A percentile compares a stretch with the other conserved stretches of the same genome.
These are phyloP conservation scores for Eucalyptus pauciflora DNA, from an alignment of 345 rosid genomes.

Conservation along the genomic window DNA sequence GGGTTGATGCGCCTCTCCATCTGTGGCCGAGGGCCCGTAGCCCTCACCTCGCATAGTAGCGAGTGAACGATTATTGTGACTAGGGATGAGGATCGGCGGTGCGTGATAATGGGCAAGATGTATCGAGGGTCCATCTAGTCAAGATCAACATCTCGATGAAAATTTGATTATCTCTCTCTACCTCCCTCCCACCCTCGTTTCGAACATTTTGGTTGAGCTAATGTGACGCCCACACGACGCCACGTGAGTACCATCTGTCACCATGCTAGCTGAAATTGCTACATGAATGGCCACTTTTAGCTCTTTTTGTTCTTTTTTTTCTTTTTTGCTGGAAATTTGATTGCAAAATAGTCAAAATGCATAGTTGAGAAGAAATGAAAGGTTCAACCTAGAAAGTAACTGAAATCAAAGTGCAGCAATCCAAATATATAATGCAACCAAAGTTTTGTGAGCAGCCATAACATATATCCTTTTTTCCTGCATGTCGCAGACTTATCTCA, in stretches of 20 bases:
- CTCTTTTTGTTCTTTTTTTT: not conserved
- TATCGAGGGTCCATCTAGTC: not conserved
- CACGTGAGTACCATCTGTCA: not conserved
- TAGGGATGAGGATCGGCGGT: not conserved
- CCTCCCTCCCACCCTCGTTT: not conserved
- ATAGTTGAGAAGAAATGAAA: not conserved
- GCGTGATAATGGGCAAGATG: not conserved
- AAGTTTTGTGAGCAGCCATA: not conserved
- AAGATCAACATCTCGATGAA: not conserved
- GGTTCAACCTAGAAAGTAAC: not conserved
- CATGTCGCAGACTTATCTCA: not conserved
- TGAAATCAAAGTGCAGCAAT: not conserved
- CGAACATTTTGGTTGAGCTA: not conserved
- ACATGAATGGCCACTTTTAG: not conserved
- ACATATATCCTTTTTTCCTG: no score
- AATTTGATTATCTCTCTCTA: not conserved
- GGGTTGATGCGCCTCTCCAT: not conserved
- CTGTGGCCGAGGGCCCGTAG: not conserved
- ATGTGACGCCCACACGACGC: not conserved
- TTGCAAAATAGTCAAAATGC: not conserved
- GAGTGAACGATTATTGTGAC: not conserved
- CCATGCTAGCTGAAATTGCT: not conserved
- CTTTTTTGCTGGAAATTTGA: not conserved
- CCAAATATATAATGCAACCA: not conserved
- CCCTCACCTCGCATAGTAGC: not conserved